Evolutionary conservation across 208 protist genomes (phyloP).

Genomic region (Acanthamoeba lenticulata): DNA sequence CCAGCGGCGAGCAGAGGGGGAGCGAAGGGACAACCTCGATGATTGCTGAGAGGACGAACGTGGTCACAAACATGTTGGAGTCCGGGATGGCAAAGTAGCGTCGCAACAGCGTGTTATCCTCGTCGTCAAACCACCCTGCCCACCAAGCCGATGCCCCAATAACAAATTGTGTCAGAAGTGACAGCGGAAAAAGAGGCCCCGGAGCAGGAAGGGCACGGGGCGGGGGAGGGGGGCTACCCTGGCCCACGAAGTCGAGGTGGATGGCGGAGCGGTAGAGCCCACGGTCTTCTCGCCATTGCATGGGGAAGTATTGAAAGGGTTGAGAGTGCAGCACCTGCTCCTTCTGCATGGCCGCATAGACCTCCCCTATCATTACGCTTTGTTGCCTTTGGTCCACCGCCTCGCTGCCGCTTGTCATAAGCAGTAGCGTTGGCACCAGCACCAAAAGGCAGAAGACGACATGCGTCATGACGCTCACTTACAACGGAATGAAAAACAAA

Average conservation of each 20-base stretch:
- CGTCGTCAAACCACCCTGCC: conserved; percentile 11
- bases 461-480: too few relatives aligned
- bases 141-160: background rate
- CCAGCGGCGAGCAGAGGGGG: background rate
- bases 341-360: background rate
- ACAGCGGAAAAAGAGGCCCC: background rate
- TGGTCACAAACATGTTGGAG: conserved; percentile 62
- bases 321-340: conserved; percentile 14
- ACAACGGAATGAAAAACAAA: too few relatives aligned
- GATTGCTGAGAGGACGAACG: background rate
- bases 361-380: background rate
- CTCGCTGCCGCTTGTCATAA: too few relatives aligned
- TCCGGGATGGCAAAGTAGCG: conserved; percentile 48
- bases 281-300: background rate
- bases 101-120: background rate
- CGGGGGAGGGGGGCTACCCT: background rate
- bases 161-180: background rate
- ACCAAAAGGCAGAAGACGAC: too few relatives aligned
- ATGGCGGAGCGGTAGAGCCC: conserved; percentile 45
- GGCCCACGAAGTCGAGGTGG: conserved; percentile 22
- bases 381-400: too few relatives aligned
- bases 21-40: background rate
- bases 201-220: background rate
- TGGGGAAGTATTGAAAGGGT: background rate
- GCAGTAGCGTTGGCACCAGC: too few relatives aligned